Base-by-base conservation (phyloP, 1,284 basidiomycete species). In the Takashimella tepidaria region DNA sequence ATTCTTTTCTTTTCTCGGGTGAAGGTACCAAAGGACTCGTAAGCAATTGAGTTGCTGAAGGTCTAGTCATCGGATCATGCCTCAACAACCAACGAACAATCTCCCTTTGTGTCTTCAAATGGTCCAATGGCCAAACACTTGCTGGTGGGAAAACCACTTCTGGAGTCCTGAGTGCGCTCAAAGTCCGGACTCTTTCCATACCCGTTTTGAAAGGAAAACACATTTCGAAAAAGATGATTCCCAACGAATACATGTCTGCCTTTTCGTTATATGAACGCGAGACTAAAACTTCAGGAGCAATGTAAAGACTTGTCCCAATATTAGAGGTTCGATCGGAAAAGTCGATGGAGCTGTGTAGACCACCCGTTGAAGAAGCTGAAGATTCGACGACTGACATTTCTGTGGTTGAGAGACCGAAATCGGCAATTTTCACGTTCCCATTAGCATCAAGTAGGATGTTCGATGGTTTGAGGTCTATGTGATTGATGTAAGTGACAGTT, bases 191-290 rank as follows among this genome's bases (percentile, higher is more conserved):
- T 13, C 93, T 84, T 70, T 98, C 93, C 51, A 89, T 83, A 2
- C 84, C 85, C 0, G 93, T 97, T n/a, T 82, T 80, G 76, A 96
- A 95, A 66, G 77, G 69, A 46, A 87, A 91, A 69, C 92, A 92
- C 92, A 97, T 96, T 78, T 98, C 93, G 68, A 98, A 98, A 75
- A 97, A 95, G 24, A 97, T 92, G 64, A 98, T 86, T 31, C 89
- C 93, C 4, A 96, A 82, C 67, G 90, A 93, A 70, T 96, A 98
- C 81, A 98, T 87, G 70, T 98, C 93, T 3, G 92, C 92, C 69
- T 72, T 73, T 43, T 70, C 69, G 13, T 84, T 69, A 49, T 71
- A 86, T 51, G 69, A 66, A 27, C 60, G 55, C 26, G 64, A 74
- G 16, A 68, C 69, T 19, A 73, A 59, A n/a, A 78, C 77, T 69